Evolutionary conservation across 73 alveolate genomes (phyloP), one percentile per base, ranked within the genome.

Genomic region (Paramecium primaurelia): DNA sequence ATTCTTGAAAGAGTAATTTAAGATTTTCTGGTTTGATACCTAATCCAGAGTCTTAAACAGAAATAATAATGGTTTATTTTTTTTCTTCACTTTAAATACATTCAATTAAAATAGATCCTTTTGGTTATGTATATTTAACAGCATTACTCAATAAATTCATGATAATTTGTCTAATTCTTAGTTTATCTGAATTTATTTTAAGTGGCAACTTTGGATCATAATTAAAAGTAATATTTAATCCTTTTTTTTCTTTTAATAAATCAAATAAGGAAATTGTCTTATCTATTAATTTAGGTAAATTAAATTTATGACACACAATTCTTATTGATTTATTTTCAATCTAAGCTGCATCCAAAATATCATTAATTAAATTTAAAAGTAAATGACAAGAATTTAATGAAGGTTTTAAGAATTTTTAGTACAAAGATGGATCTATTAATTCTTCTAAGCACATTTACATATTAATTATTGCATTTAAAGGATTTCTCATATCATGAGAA

Each of bases 91-190:
- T 32, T 12, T 28, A 12, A 22, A 58, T 58, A 9, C 88, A 87
- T 32, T 73, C 93, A 64, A 84, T 58, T 11, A 86, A 68, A 1
- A 92, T 86, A 11, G 87, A 49, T 6, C 93, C 93, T 25, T 75
- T 86, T 3, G 80, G 51, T 30, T 60, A 60, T 22, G 95, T 92
- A 38, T 73, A 92, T 85, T 92, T 92, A 3, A 92, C 40, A 14
- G 95, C 95, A 92, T 92, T 92, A 18, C 93, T 77, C n/a, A 85
- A 32, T 32, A 92, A 86, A 59, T 92, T 92, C 40, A 92, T 92
- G 16, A 92, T 12, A 12, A 92, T 71, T 34, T 92, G 36, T 54
- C 92, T 85, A 85, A 77, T 54, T 26, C 95, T 58, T 28, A 54
- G 42, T 11, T 86, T 68, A 54, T 92, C 95, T 9, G 93, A 84